Conservation (phyloP, 2,329 filamentous ascomycete species). For the Ophiostoma sp. region DNA sequence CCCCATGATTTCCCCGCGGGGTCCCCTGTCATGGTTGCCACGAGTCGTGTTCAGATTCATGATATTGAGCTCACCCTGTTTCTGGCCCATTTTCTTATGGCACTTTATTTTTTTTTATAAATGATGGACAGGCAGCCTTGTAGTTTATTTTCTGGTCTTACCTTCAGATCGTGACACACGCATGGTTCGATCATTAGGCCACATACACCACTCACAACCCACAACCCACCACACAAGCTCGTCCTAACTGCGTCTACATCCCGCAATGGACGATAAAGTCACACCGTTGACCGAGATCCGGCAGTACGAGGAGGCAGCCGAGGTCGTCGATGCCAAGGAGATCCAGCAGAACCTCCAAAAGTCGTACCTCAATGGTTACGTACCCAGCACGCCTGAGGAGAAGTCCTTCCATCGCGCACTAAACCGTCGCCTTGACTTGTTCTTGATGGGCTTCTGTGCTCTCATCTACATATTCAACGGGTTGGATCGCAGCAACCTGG, state of each 20-base stretch:
- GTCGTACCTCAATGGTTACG: constrained; percentile 10
- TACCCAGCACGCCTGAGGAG: not conserved
- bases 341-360: not conserved
- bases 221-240: not conserved
- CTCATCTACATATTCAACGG: constrained; percentile 43
- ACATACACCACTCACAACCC: not conserved
- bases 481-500: constrained; percentile 44
- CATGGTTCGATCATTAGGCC: not conserved
- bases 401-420: not conserved
- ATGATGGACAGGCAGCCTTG: not conserved
- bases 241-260: no score
- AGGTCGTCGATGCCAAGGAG: not conserved
- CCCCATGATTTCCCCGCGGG: not conserved
- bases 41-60: not conserved
- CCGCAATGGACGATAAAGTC: constrained; percentile 1
- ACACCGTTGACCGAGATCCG: not conserved
- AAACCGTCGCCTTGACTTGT: constrained; percentile 7
- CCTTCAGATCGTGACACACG: not conserved
- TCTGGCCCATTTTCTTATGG: no score
- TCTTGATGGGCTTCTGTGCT: constrained; percentile 8
- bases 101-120: no score
- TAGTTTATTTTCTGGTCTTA: not conserved
- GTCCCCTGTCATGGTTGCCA: not conserved
- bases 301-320: not conserved
- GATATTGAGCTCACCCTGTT: not conserved